phyloP scores from a whole-genome alignment of 148 eudicot genomes.

The Selenicereus undatus region DNA sequence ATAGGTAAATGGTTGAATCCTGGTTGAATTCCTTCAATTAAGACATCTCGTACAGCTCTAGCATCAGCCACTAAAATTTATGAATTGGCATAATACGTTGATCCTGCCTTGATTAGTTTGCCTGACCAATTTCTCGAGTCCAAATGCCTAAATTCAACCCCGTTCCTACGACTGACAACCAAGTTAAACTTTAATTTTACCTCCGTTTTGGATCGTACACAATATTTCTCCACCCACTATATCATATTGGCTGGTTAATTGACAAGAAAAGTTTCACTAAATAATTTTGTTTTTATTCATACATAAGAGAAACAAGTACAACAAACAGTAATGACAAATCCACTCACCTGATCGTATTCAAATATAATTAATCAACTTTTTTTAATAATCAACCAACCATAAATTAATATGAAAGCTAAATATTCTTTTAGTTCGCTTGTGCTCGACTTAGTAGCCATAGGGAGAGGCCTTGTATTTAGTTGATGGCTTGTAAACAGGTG shows the following conservation, averaged over 20 bases:
- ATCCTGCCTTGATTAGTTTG: no score
- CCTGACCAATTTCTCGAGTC: no score
- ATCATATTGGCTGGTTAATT: background rate
- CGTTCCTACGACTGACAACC: no score
- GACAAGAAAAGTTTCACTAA: background rate
- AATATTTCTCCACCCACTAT: background rate
- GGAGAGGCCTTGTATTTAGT: background rate
- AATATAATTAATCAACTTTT: background rate
- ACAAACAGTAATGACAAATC: background rate
- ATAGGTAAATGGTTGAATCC: no score
- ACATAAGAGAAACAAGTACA: background rate
- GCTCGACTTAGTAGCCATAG: background rate
- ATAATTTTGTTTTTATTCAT: background rate
- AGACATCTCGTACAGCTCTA: no score
- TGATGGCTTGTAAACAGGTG: background rate
- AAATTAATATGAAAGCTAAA: no score
- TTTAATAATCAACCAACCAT: background rate
- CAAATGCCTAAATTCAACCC: no score
- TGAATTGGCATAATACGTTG: no score
- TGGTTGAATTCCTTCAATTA: no score
- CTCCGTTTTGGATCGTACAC: no score
- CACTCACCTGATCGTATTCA: background rate
- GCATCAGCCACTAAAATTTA: no score
- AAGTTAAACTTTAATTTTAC: no score
- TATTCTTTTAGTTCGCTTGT: background rate